These are phyloP conservation scores for Chalaropsis thielavioides DNA, from an alignment of 2,329 filamentous ascomycete genomes.

Conservation along the genomic window DNA sequence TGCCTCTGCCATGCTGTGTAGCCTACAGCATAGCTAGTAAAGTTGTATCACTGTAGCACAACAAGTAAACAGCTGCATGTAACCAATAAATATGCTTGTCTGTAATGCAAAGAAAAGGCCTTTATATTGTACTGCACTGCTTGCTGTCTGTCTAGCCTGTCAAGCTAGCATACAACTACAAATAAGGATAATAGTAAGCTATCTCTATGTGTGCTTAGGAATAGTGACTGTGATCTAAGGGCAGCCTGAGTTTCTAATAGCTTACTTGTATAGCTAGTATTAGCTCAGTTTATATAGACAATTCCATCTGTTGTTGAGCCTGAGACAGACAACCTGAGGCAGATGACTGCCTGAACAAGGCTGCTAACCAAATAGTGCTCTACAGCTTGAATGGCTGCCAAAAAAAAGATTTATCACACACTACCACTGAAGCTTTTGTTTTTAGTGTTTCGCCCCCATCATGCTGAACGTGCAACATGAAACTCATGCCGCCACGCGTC, in stretches of 20 bases:
- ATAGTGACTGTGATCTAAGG: no score
- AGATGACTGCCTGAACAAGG: background rate
- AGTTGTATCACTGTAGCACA: background rate
- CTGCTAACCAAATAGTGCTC: background rate
- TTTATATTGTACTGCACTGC: no score
- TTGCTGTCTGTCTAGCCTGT: no score
- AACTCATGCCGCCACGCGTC: background rate
- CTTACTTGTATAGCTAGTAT: no score
- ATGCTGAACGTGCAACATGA: background rate
- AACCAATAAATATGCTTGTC: background rate
- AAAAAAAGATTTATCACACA: background rate
- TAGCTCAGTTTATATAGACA: no score
- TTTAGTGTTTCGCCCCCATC: background rate
- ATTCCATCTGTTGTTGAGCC: no score
- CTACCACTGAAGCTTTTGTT: background rate
- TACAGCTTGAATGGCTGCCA: background rate
- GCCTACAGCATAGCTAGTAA: background rate
- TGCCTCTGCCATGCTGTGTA: background rate
- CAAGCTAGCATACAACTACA: no score
- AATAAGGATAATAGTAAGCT: no score
- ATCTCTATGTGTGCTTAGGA: no score
- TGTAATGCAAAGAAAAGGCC: background rate
- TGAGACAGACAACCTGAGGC: no score
- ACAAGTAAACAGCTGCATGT: background rate
- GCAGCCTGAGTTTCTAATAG: no score